Base-by-base conservation (phyloP, 345 rosid genomes). In the Dimocarpus longan region DNA sequence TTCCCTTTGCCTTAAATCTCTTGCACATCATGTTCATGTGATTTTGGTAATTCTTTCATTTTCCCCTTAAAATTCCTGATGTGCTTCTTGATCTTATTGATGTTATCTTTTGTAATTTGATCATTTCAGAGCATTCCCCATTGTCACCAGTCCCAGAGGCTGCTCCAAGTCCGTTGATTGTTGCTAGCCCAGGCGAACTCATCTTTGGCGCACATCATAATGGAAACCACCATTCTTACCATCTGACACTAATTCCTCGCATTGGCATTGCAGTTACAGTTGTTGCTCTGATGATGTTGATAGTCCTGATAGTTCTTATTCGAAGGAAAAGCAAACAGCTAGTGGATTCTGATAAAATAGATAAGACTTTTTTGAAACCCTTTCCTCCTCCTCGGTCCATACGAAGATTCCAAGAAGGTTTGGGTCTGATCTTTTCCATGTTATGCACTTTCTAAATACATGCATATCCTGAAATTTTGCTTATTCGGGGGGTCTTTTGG, bases 341-440 rank as follows among this genome's bases (percentile, higher is more conserved):
- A 69, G 87, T 85, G 52, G 90, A 85, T 76, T 81, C 93, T 15
- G 89, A 86, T 69, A 77, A 78, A 79, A 63, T 75, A 10, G 84
- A 89, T 65, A 84, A 79, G 85, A 82, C 84, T 70, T 78, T 87
- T 71, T 81, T 90, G 32, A 93, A 87, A 83, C 75, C 86, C 52
- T 85, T 85, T 63, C 84, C 91, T 69, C 80, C 89, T 82, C 81
- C 90, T 56, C 80, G 80, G 67, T 85, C 94, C 63, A 69, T 83
- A 46, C 83, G 87, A 59, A 96, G 84, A 83, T 80, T 87, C 80
- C 94, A 89, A 78, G 95, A 89, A 91, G 98, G 98, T 93, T 73
- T 44, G 71, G 6, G 54, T 67, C 74, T 56, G 73, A 48, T 73
- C 54, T 48, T 13, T 81, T 77, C 16, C 56, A 7, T 67, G 26